Evolutionary conservation across 1,139 yeast species (phyloP), one percentile per base, ranked within the genome.

Genomic region (Nadsonia commutata): DNA sequence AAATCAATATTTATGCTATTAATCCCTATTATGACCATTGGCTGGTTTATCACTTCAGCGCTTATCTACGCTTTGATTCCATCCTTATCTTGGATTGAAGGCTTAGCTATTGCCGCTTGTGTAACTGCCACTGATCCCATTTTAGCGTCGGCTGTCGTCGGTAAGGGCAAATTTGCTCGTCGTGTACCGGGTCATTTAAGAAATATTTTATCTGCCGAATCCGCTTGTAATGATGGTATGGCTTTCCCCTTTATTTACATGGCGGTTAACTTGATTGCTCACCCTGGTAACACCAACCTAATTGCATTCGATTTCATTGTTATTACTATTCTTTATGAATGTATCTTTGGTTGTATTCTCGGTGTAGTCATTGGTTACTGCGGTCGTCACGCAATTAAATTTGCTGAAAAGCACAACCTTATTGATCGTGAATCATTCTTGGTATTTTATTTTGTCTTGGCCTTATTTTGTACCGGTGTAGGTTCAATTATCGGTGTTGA

Each of bases 51-150:
- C 3, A 83, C 88, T 22, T 94, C 95, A 0, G 69, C 82, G 1
- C 88, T 90, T 56, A 72, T 86, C 41, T 90, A 94, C 86, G 69
- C 74, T 21, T 68, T 90, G 31, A 79, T 90, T 27, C 96, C 96
- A 0, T 78, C 81, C n/a, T 69, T 90, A 47, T 66, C 72, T 48
- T 88, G 88, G 65, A 64, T 83, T 16, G 82, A 81, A 46, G 83
- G 88, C 4, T 70, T 90, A 40, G 70, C 83, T 42, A 78, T 90
- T 1, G 75, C 94, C 22, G 97, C 96, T 0, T 90, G 98, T 64
- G 78, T 90, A 36, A 90, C 98, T 0, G 97, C 98, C 2, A 90
- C 98, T 0, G 98, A 90, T 63, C 98, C 98, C 3, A 94, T 90
- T 43, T 70, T 90, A 57, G 98, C 98, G 1, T 94, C 95, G 36